Evolutionary conservation across 192 early-diverging fungal species (phyloP), one percentile per base, ranked within the genome.

Genomic region (Phlyctochytrium arcticum): DNA sequence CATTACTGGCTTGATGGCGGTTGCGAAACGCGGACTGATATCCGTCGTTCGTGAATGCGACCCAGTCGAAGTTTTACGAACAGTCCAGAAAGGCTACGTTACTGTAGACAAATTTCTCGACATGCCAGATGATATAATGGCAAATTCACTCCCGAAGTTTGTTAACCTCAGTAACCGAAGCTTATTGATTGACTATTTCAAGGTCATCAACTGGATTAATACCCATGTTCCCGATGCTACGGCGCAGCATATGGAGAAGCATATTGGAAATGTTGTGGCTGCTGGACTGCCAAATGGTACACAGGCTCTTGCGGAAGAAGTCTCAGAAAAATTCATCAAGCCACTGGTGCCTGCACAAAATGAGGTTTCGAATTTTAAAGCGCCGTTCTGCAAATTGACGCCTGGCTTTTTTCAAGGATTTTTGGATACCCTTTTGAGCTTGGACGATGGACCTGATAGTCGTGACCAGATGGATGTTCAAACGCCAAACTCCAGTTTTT

Each of bases 21-120:
- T 67, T 10, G 39, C 49, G 10, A 67, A 65, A 30, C 62, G 70
- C 24, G 70, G 48, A 9, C 30, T 15, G 17, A 12, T 67, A 6
- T 21, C 50, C 6, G 55, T 54, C 0, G 42, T 72, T 6, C 47
- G 70, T 17, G 64, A 57, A 27, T 31, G 21, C 23, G 65, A 59
- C 17, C 9, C 65, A 55, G 19, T 36, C 12, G 65, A 66, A 31
- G 23, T 66, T 10, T n/a, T 65, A 35, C 54, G 47, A 2, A 10
- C 7, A 15, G 26, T 65, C 2, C 21, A 24, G 30, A 53, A 8
- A 15, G 34, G 36, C 7, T 17, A 2, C 8, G 19, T 65, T 9
- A n/a, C n/a, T n/a, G n/a, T n/a, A n/a, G n/a, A n/a, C n/a, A n/a
- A n/a, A n/a, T n/a, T n/a, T n/a, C n/a, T n/a, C n/a, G 62, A 65